phyloP scores from a whole-genome alignment of 768 basidiomycete species.

The Mycena belliarum region DNA sequence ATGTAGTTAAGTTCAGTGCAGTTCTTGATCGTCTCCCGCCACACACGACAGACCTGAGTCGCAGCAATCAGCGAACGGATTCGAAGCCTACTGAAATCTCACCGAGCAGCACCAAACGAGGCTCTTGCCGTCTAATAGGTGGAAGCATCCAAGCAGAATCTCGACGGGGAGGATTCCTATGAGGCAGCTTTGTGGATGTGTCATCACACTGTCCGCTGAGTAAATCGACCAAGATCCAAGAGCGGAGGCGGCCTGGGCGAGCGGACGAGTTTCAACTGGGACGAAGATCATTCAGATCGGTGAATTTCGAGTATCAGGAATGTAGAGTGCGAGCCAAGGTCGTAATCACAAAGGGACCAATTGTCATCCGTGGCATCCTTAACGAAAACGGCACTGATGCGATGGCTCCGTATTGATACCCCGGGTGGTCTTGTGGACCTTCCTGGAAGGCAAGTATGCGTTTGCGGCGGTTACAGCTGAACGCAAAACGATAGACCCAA shows the following conservation, averaged over 20 bases:
- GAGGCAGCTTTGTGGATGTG: background rate
- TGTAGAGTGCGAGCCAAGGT: too few relatives aligned
- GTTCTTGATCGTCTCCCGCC: conserved; percentile 22
- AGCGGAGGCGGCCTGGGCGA: too few relatives aligned
- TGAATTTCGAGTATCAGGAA: too few relatives aligned
- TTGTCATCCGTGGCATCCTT: too few relatives aligned
- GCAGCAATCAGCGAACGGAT: background rate
- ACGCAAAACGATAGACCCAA: too few relatives aligned
- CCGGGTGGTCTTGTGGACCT: too few relatives aligned
- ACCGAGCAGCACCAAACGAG: background rate
- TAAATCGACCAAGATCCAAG: background rate
- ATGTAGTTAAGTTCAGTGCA: conserved; percentile 37
- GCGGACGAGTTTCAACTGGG: background rate
- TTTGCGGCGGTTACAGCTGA: too few relatives aligned
- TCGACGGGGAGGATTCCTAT: background rate
- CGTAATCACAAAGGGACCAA: too few relatives aligned
- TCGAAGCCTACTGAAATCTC: background rate
- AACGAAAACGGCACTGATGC: too few relatives aligned
- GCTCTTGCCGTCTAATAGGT: background rate
- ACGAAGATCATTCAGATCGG: background rate
- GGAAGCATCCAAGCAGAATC: background rate
- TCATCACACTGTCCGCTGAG: background rate
- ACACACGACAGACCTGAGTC: background rate
- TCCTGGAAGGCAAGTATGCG: too few relatives aligned
- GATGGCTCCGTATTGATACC: too few relatives aligned